Percentiles rank a stretch among this genome's conserved stretches.
Evolutionary conservation across 805 yeast species (phyloP).

Genomic region (Metschnikowia peoriensis): DNA sequence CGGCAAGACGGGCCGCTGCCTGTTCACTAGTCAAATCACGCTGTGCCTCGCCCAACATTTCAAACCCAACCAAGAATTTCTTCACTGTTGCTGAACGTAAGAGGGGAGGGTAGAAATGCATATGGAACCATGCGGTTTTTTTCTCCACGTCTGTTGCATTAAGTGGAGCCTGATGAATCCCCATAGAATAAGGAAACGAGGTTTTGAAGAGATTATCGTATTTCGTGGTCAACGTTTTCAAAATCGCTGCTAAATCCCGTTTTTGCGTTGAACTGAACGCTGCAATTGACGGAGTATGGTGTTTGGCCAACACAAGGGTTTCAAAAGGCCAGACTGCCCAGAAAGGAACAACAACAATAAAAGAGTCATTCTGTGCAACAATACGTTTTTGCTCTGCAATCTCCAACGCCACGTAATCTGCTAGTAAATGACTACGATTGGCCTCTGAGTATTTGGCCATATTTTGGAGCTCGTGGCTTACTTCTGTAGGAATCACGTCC

Average conservation of each 20-base stretch:
- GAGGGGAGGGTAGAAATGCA: conserved; percentile 79
- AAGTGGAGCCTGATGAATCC: conserved; percentile 73
- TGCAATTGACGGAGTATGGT: conserved; percentile 49
- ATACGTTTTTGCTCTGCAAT: conserved; percentile 49
- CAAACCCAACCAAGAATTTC: conserved; percentile 75
- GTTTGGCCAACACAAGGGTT: conserved; percentile 59
- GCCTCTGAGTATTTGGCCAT: conserved; percentile 46
- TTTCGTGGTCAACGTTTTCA: conserved; percentile 54
- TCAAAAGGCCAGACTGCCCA: conserved; percentile 88
- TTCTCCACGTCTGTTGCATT: conserved; percentile 42
- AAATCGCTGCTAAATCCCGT: conserved; percentile 52
- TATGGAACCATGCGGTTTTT: conserved; percentile 53
- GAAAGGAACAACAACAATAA: conserved; percentile 69
- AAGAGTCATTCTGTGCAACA: conserved; percentile 59
- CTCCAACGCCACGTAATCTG: conserved; percentile 61
- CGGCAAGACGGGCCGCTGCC: conserved; percentile 57
- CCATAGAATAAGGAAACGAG: conserved; percentile 79
- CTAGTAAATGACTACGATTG: conserved; percentile 50
- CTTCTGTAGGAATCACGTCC: conserved; percentile 64
- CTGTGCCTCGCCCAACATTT: conserved; percentile 67
- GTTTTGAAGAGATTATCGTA: conserved; percentile 71
- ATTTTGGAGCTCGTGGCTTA: conserved; percentile 52
- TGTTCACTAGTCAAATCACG: conserved; percentile 65
- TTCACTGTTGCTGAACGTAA: conserved; percentile 71
- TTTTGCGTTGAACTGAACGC: conserved; percentile 48